Evolutionary conservation across 202 grass and related monocot species (phyloP).

Genomic region (Elaeis oleifera): DNA sequence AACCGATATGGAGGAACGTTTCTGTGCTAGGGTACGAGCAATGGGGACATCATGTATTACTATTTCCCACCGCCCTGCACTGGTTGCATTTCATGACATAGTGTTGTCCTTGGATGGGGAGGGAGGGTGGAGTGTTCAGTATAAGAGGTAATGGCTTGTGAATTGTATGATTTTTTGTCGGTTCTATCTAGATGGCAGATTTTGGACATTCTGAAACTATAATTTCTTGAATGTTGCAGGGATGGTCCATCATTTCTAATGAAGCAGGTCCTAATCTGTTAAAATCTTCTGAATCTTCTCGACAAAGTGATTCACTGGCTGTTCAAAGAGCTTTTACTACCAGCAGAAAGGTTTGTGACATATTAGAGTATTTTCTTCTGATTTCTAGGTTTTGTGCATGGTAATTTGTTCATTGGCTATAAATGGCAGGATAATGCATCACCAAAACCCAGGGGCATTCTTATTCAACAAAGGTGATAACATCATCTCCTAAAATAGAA

Average conservation of each 20-base stretch:
- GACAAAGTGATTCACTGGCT: slow-evolving; percentile 69
- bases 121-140: slow-evolving; percentile 81
- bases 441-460: slow-evolving; percentile 52
- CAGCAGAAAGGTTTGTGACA: slow-evolving; percentile 52
- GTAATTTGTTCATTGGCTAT: slow-evolving; percentile 23
- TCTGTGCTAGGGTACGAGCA: slow-evolving; percentile 85
- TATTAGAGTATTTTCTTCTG: slow-evolving; percentile 23
- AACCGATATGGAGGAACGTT: slow-evolving; percentile 96
- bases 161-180: slow-evolving; percentile 14
- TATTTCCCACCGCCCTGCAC: slow-evolving; percentile 90
- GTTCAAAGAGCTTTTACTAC: slow-evolving; percentile 90
- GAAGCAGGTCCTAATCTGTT: slow-evolving; percentile 45
- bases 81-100: slow-evolving; percentile 98
- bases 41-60: slow-evolving; percentile 99
- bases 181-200: slow-evolving; percentile 20
- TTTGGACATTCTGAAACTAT: slow-evolving; percentile 1
- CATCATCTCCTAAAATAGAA: slow-evolving; percentile 45
- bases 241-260: slow-evolving; percentile 47
- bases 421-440: slow-evolving; percentile 54
- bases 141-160: slow-evolving; percentile 55
- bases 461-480: slow-evolving; percentile 61
- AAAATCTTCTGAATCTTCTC: slow-evolving; percentile 51
- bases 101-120: slow-evolving; percentile 95
- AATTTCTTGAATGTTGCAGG: slow-evolving; percentile 31
- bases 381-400: neutral